Conservation (phyloP, 1,284 basidiomycete species). For the Puccinia coronata region DNA sequence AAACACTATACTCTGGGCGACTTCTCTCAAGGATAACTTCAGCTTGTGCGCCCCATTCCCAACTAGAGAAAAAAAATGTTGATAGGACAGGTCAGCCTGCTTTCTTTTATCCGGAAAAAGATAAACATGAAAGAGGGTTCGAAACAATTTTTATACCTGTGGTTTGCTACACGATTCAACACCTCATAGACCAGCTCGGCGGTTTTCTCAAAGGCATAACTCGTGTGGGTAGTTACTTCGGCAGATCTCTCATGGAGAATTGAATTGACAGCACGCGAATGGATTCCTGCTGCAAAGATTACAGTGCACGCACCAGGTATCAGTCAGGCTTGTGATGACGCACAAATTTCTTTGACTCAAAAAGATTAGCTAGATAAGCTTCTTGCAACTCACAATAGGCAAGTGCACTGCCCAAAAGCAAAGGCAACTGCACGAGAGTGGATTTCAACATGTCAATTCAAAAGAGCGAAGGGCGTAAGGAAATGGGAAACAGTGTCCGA, state of each 20-base stretch:
- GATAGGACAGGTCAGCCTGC: neutral
- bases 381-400: neutral
- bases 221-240: neutral
- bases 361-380: neutral
- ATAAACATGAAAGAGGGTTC: neutral
- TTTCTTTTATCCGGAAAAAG: neutral
- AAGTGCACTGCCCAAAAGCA: neutral
- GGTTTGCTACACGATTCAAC: constrained; percentile 30
- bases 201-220: neutral
- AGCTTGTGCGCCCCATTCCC: constrained; percentile 41
- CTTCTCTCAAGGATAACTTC: constrained; percentile 39
- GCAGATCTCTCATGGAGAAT: neutral
- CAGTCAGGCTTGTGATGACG: neutral
- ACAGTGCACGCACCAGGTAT: neutral
- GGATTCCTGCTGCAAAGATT: neutral
- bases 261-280: neutral
- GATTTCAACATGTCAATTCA: too few relatives aligned
- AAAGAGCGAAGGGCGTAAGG: too few relatives aligned
- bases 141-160: constrained; percentile 27
- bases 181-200: constrained; percentile 32
- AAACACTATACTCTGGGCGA: constrained; percentile 30
- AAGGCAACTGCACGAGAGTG: too few relatives aligned
- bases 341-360: neutral
- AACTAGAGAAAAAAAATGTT: neutral
- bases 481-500: too few relatives aligned